Evolutionary conservation across 2,329 filamentous ascomycete species (phyloP).

Genomic region (Pleoardoris graminearum): DNA sequence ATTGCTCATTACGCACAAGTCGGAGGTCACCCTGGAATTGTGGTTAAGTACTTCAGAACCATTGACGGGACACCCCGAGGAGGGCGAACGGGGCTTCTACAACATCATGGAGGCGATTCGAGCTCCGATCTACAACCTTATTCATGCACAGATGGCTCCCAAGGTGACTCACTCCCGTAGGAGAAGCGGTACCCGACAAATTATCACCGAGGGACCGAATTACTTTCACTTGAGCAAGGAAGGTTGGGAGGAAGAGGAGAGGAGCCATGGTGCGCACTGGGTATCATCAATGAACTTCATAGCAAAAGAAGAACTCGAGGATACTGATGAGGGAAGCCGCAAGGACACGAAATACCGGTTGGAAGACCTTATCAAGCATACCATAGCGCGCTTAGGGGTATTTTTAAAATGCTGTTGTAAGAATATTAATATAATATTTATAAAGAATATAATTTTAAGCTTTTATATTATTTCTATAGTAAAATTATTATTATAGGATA

Average conservation of each 20-base stretch:
- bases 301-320: neutral
- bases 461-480: too few relatives aligned
- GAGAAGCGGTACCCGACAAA: neutral
- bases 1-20: neutral
- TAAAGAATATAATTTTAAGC: too few relatives aligned
- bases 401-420: neutral
- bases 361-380: neutral
- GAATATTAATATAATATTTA: too few relatives aligned
- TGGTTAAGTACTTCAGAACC: neutral
- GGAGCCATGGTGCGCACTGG: neutral
- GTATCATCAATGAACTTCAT: constrained; percentile 3
- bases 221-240: constrained; percentile 5
- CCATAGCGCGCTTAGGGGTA: neutral
- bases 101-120: constrained; percentile 10
- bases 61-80: neutral
- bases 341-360: neutral
- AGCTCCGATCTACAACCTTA: constrained; percentile 7
- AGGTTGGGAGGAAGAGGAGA: constrained; percentile 5
- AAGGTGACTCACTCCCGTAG: neutral
- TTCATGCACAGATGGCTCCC: constrained; percentile 2
- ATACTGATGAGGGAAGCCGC: neutral
- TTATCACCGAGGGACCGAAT: constrained; percentile 4
- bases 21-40: neutral
- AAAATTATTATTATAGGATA: too few relatives aligned
- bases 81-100: constrained; percentile 7